Evolutionary conservation across 1,284 basidiomycete genomes (phyloP).

Genomic region (Inonotus hispidus): DNA sequence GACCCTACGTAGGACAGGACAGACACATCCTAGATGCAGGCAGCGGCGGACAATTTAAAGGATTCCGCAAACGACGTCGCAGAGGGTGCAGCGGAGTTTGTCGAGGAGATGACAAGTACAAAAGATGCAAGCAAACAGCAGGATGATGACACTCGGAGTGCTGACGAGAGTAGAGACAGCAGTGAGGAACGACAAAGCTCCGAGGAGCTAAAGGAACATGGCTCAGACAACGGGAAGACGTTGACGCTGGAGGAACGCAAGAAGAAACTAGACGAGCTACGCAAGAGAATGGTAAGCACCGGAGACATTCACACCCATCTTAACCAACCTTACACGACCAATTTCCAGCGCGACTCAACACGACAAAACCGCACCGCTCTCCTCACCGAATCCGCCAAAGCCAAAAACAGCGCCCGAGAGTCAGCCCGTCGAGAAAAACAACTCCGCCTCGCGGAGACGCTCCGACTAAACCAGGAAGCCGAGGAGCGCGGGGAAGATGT

Average conservation of each 20-base stretch:
- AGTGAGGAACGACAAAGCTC: background rate
- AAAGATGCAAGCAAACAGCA: background rate
- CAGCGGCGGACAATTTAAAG: background rate
- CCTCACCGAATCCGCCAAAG: slow-evolving; percentile 43
- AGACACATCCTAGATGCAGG: background rate
- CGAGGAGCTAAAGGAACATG: no score
- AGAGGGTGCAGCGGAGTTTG: slow-evolving; percentile 11
- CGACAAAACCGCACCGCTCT: slow-evolving; percentile 47
- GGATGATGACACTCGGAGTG: background rate
- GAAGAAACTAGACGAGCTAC: slow-evolving; percentile 41
- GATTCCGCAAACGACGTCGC: background rate
- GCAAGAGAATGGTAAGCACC: slow-evolving; percentile 43
- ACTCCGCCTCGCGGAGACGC: slow-evolving; percentile 46
- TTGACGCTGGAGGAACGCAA: slow-evolving; percentile 36
- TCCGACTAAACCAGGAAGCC: slow-evolving; percentile 50
- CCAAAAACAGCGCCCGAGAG: slow-evolving; percentile 39
- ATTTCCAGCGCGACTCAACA: slow-evolving; percentile 39
- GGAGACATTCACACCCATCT: background rate
- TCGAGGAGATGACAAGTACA: slow-evolving; percentile 11
- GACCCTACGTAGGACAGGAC: no score
- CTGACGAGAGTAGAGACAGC: background rate
- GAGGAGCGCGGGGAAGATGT: slow-evolving; percentile 39
- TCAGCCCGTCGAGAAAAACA: slow-evolving; percentile 45
- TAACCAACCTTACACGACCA: background rate
- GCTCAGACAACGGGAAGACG: background rate